Evolutionary conservation across 148 eudicot species (phyloP).

Genomic region (Chenopodium berlandieri): DNA sequence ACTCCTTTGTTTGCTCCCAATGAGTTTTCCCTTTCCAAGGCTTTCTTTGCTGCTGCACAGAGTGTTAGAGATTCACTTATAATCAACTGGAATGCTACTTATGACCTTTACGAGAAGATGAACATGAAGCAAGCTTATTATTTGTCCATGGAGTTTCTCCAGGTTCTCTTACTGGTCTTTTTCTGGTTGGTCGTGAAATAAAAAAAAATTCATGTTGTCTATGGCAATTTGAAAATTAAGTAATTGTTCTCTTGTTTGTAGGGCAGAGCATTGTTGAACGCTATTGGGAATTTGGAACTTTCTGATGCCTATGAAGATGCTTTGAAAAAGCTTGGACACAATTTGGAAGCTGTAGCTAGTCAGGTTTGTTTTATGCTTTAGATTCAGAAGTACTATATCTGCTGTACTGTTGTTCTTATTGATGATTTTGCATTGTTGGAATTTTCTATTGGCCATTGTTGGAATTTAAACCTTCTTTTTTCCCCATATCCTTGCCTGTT

Average conservation of each 20-base stretch:
- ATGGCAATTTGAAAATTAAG: background rate
- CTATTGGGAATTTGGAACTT: slow-evolving; percentile 83
- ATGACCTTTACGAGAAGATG: slow-evolving; percentile 64
- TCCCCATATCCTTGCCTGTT: background rate
- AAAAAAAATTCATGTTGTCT: background rate
- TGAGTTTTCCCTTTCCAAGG: slow-evolving; percentile 68
- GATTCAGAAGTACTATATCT: background rate
- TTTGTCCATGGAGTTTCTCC: slow-evolving; percentile 90
- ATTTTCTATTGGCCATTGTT: background rate
- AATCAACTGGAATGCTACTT: slow-evolving; percentile 82
- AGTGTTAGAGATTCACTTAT: slow-evolving; percentile 80
- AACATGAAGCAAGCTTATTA: slow-evolving; percentile 96
- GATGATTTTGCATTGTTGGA: background rate
- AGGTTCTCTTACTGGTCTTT: slow-evolving; percentile 43
- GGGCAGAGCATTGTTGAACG: slow-evolving; percentile 93
- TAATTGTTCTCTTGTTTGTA: slow-evolving; percentile 24
- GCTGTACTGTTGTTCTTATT: background rate
- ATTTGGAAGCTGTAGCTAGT: slow-evolving; percentile 68
- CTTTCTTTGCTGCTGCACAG: slow-evolving; percentile 84
- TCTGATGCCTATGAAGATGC: slow-evolving; percentile 81
- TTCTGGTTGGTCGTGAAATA: background rate
- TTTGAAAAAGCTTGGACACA: slow-evolving; percentile 66
- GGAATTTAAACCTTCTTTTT: background rate
- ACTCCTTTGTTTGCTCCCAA: slow-evolving; percentile 77
- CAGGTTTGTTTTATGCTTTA: slow-evolving; percentile 46